These are phyloP conservation scores for Cercospora zeina DNA, from an alignment of 2,329 filamentous ascomycete species.

Conservation along the genomic window DNA sequence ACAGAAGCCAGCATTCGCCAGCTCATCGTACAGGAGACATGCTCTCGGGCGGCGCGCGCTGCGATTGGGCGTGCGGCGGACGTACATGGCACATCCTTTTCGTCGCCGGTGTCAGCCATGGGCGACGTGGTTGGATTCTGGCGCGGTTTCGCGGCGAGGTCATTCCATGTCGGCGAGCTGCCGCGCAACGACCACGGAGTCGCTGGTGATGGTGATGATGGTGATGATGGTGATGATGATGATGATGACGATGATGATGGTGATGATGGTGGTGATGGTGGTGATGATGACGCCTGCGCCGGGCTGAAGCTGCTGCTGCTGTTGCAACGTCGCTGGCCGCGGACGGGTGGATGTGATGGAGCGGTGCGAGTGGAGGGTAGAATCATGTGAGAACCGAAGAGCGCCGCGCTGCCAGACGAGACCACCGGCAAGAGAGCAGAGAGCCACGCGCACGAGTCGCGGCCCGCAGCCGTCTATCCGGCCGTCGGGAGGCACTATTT, in stretches of 20 bases:
- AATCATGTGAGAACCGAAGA: no score
- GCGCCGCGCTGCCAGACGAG: neutral
- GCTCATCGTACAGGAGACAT: constrained; percentile 37
- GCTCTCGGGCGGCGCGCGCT: constrained; percentile 15
- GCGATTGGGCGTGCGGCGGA: constrained; percentile 18
- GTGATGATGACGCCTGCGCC: no score
- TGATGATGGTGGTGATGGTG: no score
- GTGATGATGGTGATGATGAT: neutral
- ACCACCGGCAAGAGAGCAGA: neutral
- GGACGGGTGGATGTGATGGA: no score
- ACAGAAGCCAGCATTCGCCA: constrained; percentile 39
- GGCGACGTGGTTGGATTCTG: constrained; percentile 20
- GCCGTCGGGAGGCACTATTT: no score
- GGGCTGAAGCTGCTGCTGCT: no score
- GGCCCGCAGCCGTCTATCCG: neutral
- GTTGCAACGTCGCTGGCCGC: no score
- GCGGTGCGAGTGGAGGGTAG: no score
- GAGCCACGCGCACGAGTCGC: constrained; percentile 11
- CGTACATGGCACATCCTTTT: constrained; percentile 31
- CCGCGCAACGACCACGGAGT: neutral
- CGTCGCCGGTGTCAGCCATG: constrained; percentile 30
- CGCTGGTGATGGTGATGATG: neutral
- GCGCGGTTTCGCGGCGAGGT: neutral
- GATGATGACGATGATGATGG: no score
- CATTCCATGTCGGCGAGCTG: constrained; percentile 10